A percentile compares a stretch with the other conserved stretches of the same genome.
Evolutionary conservation across 208 protist species (phyloP).

Genomic region (Crithidia fasciculata): DNA sequence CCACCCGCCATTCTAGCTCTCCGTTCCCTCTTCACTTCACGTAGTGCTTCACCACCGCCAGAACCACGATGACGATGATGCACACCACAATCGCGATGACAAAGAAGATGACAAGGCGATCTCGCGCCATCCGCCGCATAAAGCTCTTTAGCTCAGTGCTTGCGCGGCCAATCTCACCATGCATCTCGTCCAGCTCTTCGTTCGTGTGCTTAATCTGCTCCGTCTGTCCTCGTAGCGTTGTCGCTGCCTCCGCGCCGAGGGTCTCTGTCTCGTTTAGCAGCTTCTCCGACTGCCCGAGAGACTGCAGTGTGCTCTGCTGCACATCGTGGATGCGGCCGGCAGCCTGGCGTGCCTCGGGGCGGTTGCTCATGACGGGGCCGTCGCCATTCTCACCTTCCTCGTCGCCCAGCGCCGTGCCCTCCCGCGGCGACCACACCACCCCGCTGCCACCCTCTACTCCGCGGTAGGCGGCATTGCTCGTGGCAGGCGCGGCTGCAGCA

Average conservation of each 20-base stretch:
- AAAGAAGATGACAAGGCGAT: constrained; percentile 89
- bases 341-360: constrained; percentile 38
- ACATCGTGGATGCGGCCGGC: constrained; percentile 50
- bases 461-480: neutral
- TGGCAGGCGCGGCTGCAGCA: neutral
- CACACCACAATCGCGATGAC: constrained; percentile 75
- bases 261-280: constrained; percentile 76
- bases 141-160: constrained; percentile 61
- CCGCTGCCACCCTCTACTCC: constrained; percentile 9
- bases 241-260: constrained; percentile 58
- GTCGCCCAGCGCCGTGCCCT: constrained; percentile 3
- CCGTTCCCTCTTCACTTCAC: neutral
- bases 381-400: constrained; percentile 27
- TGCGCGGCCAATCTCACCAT: constrained; percentile 43
- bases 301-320: constrained; percentile 65
- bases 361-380: constrained; percentile 32
- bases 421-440: constrained; percentile 23
- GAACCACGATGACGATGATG: constrained; percentile 75
- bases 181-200: constrained; percentile 58
- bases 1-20: neutral
- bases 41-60: constrained; percentile 58
- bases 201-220: constrained; percentile 81
- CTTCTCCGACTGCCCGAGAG: constrained; percentile 65
- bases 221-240: constrained; percentile 68
- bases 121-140: constrained; percentile 81